Evolutionary conservation across 202 grass and related monocot species (phyloP).

Genomic region (Panicum virgatum): DNA sequence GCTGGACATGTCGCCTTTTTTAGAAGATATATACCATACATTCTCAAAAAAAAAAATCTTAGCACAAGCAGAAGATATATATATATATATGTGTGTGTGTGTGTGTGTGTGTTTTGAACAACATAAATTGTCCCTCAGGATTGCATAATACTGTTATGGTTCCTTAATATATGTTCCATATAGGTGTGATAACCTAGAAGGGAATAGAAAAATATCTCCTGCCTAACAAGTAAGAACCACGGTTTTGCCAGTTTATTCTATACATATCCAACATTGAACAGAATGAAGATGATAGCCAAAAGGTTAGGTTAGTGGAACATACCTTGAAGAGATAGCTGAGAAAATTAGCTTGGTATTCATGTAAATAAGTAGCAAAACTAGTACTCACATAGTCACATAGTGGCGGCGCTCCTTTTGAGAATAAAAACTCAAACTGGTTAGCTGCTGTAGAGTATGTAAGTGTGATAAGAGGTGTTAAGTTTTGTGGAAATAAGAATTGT

Average conservation of each 20-base stretch:
- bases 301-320: slow-evolving; percentile 16
- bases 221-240: not conserved
- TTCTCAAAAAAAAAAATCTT: not conserved
- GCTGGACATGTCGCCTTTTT: no score
- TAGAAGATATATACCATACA: no score
- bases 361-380: slow-evolving; percentile 2
- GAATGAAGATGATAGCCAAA: not conserved
- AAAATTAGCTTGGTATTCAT: not conserved
- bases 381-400: slow-evolving; percentile 12
- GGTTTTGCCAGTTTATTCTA: not conserved
- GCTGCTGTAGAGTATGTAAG: not conserved
- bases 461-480: not conserved
- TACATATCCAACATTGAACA: not conserved
- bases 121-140: not conserved
- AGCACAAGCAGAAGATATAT: not conserved
- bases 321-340: slow-evolving; percentile 15
- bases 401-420: not conserved
- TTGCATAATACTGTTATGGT: not conserved
- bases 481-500: not conserved
- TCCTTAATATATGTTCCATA: not conserved
- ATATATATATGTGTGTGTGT: no score
- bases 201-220: not conserved
- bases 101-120: not conserved
- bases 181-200: slow-evolving; percentile 10
- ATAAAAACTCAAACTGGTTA: slow-evolving; percentile 25